Conservation (phyloP, 345 rosid genomes). For the Adansonia digitata region DNA sequence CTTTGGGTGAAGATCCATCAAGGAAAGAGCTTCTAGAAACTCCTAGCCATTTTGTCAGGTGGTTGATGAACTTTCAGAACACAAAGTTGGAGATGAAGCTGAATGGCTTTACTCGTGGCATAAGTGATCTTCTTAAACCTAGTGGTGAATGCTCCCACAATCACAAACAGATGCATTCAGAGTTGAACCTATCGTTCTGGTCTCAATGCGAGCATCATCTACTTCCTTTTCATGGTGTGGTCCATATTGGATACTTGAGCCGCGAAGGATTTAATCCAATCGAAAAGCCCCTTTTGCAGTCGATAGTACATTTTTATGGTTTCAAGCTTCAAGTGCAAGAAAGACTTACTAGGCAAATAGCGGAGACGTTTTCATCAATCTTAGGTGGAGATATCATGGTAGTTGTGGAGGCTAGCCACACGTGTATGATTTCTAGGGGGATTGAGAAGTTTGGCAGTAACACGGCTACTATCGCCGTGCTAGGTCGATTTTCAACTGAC, state of each 20-base stretch:
- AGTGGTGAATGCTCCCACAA: slow-evolving; percentile 30
- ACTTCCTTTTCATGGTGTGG: slow-evolving; percentile 91
- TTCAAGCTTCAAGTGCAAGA: slow-evolving; percentile 99
- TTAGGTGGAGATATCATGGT: slow-evolving; percentile 86
- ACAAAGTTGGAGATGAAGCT: slow-evolving; percentile 57
- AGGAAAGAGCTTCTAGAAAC: slow-evolving; percentile 83
- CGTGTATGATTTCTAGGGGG: slow-evolving; percentile 95
- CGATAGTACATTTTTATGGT: slow-evolving; percentile 78
- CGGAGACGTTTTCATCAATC: slow-evolving; percentile 63
- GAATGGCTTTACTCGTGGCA: slow-evolving; percentile 36
- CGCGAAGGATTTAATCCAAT: slow-evolving; percentile 43
- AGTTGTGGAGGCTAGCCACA: slow-evolving; percentile 82
- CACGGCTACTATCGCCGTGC: slow-evolving; percentile 72
- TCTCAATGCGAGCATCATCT: slow-evolving; percentile 97
- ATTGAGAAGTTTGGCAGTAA: slow-evolving; percentile 90
- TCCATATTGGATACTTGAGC: slow-evolving; percentile 71
- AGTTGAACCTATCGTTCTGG: slow-evolving; percentile 70
- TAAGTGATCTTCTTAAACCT: slow-evolving; percentile 19
- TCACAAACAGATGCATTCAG: slow-evolving; percentile 43
- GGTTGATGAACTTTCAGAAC: slow-evolving; percentile 83
- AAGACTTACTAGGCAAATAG: slow-evolving; percentile 84
- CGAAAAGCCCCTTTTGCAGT: slow-evolving; percentile 53
- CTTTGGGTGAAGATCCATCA: slow-evolving; percentile 86
- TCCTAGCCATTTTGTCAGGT: slow-evolving; percentile 61
- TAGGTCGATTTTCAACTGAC: slow-evolving; percentile 74